phyloP scores from a whole-genome alignment of 2,329 filamentous ascomycete species.

The Lecanicillium sp. region DNA sequence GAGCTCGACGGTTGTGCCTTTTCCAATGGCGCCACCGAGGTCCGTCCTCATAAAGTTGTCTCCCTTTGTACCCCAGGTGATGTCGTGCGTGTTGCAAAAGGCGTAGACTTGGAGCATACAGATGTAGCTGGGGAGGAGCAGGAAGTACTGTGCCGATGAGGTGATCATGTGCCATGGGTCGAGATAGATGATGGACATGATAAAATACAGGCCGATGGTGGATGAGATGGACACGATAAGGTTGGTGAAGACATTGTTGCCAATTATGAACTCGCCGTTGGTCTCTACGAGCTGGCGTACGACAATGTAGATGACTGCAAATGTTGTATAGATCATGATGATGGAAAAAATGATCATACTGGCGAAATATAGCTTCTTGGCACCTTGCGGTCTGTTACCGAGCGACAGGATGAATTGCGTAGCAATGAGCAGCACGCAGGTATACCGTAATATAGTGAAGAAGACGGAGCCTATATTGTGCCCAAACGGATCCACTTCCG shows the following conservation, averaged over 20 bases:
- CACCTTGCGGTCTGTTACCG: constrained; percentile 91
- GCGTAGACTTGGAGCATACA: constrained; percentile 97
- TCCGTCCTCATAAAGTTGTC: constrained; percentile 94
- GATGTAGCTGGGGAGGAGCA: constrained; percentile 86
- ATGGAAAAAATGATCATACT: constrained; percentile 85
- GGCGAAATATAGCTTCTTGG: constrained; percentile 79
- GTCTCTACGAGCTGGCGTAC: constrained; percentile 61
- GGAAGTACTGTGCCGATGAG: constrained; percentile 82
- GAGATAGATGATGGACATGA: constrained; percentile 93
- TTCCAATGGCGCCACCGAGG: constrained; percentile 74
- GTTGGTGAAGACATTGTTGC: constrained; percentile 90
- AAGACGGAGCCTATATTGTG: constrained; percentile 77
- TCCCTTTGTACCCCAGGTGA: constrained; percentile 97
- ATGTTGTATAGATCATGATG: constrained; percentile 94
- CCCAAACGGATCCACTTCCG: constrained; percentile 79
- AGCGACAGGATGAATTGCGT: constrained; percentile 95
- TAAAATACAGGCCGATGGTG: constrained; percentile 87
- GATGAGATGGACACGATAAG: constrained; percentile 83
- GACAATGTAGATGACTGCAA: constrained; percentile 83
- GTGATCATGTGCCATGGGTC: constrained; percentile 99
- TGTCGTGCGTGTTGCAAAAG: constrained; percentile 98
- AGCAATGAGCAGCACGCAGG: constrained; percentile 77
- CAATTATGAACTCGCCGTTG: constrained; percentile 47
- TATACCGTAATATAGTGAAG: constrained; percentile 80
- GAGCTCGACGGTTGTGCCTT: constrained; percentile 77